A percentile compares a stretch with the other conserved stretches of the same genome.
phyloP scores from a whole-genome alignment of 2,329 filamentous ascomycete species.

The Arachnomyces sp. region DNA sequence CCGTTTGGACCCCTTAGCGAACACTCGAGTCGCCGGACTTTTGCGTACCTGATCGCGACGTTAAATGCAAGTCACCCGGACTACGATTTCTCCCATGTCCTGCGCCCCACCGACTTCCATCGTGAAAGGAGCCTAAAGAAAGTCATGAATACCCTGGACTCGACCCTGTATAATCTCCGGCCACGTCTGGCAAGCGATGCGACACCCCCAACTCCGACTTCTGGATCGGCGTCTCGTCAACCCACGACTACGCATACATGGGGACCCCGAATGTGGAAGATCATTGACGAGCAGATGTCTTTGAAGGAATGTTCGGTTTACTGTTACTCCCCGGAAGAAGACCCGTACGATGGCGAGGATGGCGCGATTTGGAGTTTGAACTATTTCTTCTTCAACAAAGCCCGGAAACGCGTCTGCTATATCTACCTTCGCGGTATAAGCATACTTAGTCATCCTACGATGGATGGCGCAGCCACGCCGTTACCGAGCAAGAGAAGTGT shows the following conservation, averaged over 20 bases:
- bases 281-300: conserved; percentile 91
- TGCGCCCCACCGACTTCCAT: conserved; percentile 83
- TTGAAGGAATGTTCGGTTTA: conserved; percentile 84
- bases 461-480: conserved; percentile 41
- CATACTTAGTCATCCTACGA: conserved; percentile 60
- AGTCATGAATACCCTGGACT: conserved; percentile 83
- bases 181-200: conserved; percentile 46
- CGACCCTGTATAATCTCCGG: conserved; percentile 76
- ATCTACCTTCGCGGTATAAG: conserved; percentile 80
- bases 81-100: conserved; percentile 92
- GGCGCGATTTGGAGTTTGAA: conserved; percentile 91
- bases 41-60: conserved; percentile 92
- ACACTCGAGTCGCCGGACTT: conserved; percentile 79
- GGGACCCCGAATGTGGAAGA: conserved; percentile 84
- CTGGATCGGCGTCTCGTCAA: conserved; percentile 37
- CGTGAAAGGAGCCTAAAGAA: conserved; percentile 70
- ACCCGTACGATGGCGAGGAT: conserved; percentile 89
- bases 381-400: conserved; percentile 97
- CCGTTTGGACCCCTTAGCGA: conserved; percentile 88
- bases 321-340: conserved; percentile 79
- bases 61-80: conserved; percentile 92
- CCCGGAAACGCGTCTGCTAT: conserved; percentile 86
- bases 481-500: conserved; percentile 40
- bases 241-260: conserved; percentile 58
- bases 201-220: conserved; percentile 32